These are phyloP conservation scores for Batkoa obscura DNA, from an alignment of 371 early-diverging fungal genomes.

Conservation along the genomic window DNA sequence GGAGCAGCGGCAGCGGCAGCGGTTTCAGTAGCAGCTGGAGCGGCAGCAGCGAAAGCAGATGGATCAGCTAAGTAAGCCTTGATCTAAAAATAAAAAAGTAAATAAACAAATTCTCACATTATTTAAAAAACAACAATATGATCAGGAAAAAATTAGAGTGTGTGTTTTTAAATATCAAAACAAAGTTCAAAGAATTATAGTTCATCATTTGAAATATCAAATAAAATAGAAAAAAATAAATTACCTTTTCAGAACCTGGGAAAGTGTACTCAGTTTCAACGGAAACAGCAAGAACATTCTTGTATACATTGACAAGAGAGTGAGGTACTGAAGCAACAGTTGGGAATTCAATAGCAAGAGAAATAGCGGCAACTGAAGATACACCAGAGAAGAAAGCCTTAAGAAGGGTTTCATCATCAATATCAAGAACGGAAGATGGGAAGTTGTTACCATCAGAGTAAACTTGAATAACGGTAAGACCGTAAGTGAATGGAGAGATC, in stretches of 20 bases:
- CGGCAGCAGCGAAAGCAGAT: slow-evolving; percentile 56
- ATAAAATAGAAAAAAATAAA: slow-evolving; percentile 4
- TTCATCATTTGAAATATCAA: slow-evolving; percentile 8
- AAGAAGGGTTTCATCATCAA: slow-evolving; percentile 70
- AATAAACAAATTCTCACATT: neutral
- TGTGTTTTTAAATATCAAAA: slow-evolving; percentile 14
- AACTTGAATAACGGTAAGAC: slow-evolving; percentile 85
- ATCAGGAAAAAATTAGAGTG: slow-evolving; percentile 68
- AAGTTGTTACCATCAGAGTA: slow-evolving; percentile 91
- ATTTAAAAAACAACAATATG: neutral
- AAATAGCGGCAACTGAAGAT: slow-evolving; percentile 79
- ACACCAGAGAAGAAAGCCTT: slow-evolving; percentile 63
- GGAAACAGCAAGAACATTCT: slow-evolving; percentile 82
- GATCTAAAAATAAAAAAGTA: slow-evolving; percentile 22
- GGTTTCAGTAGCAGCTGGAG: slow-evolving; percentile 32
- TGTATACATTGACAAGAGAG: slow-evolving; percentile 90
- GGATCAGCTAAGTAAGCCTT: slow-evolving; percentile 83
- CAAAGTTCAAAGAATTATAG: neutral
- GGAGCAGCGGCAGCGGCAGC: slow-evolving; percentile 22
- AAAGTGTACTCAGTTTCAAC: slow-evolving; percentile 89
- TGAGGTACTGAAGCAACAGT: slow-evolving; percentile 96
- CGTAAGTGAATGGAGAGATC: slow-evolving; percentile 99
- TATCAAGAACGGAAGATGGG: slow-evolving; percentile 79
- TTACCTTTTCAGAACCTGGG: slow-evolving; percentile 74
- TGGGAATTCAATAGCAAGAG: slow-evolving; percentile 84